Conservation (phyloP, 2,329 filamentous ascomycete genomes). For the Thielaviopsis musarum region DNA sequence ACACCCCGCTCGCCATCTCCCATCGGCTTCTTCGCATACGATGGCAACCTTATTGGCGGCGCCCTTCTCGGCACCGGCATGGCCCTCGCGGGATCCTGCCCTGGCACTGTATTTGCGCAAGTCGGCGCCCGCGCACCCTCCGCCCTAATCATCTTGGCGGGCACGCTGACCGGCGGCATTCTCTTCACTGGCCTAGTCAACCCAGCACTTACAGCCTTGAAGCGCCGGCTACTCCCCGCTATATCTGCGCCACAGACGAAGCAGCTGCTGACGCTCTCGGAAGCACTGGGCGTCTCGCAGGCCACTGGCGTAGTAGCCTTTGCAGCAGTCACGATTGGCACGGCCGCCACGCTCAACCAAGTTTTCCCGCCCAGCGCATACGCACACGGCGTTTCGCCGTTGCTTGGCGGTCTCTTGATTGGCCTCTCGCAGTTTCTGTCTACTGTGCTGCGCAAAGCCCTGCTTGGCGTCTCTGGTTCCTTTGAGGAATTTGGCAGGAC, state of each 20-base stretch:
- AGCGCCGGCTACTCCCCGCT: not conserved
- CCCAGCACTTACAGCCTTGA: constrained; percentile 14
- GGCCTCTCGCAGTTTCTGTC: constrained; percentile 41
- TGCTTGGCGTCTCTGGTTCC: constrained; percentile 43
- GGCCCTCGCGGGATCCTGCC: constrained; percentile 47
- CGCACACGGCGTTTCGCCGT: constrained; percentile 25
- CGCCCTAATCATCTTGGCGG: constrained; percentile 34
- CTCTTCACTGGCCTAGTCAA: constrained; percentile 30
- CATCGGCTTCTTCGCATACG: constrained; percentile 38
- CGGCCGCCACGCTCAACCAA: constrained; percentile 21
- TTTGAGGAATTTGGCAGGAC: constrained; percentile 44
- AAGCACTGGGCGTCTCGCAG: constrained; percentile 25
- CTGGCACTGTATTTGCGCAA: constrained; percentile 48
- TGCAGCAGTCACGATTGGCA: constrained; percentile 24
- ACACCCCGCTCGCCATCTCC: constrained; percentile 33
- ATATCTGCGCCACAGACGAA: constrained; percentile 13
- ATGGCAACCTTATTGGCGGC: constrained; percentile 50
- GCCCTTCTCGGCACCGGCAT: constrained; percentile 46
- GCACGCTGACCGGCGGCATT: constrained; percentile 38
- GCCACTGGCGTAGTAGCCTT: constrained; percentile 24
- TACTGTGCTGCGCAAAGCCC: constrained; percentile 31
- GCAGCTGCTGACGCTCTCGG: constrained; percentile 20
- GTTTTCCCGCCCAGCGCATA: constrained; percentile 19
- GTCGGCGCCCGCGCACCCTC: constrained; percentile 34
- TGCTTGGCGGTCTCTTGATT: constrained; percentile 41